A percentile compares a stretch with the other conserved stretches of the same genome.
These are phyloP conservation scores for Kwoniella shandongensis DNA, from an alignment of 768 basidiomycete genomes.

Conservation along the genomic window DNA sequence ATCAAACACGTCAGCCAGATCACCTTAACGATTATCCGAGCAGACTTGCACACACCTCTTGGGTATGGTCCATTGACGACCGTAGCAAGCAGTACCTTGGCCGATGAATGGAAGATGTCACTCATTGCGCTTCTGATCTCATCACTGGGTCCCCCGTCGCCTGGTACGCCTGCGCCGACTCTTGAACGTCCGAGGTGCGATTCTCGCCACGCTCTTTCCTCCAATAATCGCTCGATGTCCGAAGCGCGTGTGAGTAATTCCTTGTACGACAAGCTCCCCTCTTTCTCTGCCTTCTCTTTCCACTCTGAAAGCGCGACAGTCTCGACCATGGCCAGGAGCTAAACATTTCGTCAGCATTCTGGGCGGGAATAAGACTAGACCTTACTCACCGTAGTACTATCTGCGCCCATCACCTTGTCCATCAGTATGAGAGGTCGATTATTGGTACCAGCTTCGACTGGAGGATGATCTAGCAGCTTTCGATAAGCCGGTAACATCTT, in stretches of 20 bases:
- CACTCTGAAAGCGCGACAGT: slow-evolving; percentile 26
- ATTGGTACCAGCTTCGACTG: neutral
- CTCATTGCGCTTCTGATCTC: slow-evolving; percentile 16
- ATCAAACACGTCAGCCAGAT: too few relatives aligned
- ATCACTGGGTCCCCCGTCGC: neutral
- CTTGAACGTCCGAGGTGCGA: slow-evolving; percentile 11
- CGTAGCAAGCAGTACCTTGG: slow-evolving; percentile 20
- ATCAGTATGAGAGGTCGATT: slow-evolving; percentile 8
- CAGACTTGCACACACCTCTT: slow-evolving; percentile 19
- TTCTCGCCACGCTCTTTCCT: slow-evolving; percentile 25
- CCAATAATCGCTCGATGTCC: slow-evolving; percentile 16
- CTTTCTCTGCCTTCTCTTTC: slow-evolving; percentile 15
- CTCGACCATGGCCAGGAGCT: slow-evolving; percentile 25
- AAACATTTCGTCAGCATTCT: neutral
- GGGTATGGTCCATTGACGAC: slow-evolving; percentile 27
- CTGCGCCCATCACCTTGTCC: slow-evolving; percentile 29
- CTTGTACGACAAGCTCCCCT: slow-evolving; percentile 14
- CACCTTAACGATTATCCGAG: too few relatives aligned
- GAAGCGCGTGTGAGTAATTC: slow-evolving; percentile 21
- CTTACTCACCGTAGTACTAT: slow-evolving; percentile 27
- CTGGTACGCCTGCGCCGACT: neutral
- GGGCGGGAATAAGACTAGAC: neutral
- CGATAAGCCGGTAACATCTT: slow-evolving; percentile 17
- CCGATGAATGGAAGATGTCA: slow-evolving; percentile 21
- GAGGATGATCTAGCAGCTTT: slow-evolving; percentile 12